Conservation (phyloP, 1,139 yeast species). For the Candida buenavistaensis region DNA sequence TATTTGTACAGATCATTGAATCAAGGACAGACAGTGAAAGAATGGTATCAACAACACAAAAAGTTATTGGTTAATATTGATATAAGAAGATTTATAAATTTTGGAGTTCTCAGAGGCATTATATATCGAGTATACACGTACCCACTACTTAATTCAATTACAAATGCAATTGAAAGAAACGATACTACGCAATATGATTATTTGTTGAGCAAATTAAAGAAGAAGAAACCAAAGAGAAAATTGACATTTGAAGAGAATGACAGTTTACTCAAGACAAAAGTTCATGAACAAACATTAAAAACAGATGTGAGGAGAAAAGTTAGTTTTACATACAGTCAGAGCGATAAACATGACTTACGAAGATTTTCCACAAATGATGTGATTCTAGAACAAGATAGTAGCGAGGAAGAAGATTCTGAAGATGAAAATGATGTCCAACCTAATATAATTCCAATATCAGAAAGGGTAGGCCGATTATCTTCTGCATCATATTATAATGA, state of each 20-base stretch:
- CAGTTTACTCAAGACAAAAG: slow-evolving; percentile 25
- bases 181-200: slow-evolving; percentile 30
- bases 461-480: slow-evolving; percentile 9
- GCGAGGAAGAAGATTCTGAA: slow-evolving; percentile 20
- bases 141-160: slow-evolving; percentile 55
- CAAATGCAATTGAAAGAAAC: slow-evolving; percentile 34
- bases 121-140: slow-evolving; percentile 79
- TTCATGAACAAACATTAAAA: slow-evolving; percentile 29
- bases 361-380: slow-evolving; percentile 12
- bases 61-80: slow-evolving; percentile 65
- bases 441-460: slow-evolving; percentile 7
- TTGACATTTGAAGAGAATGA: slow-evolving; percentile 11
- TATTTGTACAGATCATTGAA: slow-evolving; percentile 74
- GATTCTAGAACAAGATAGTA: slow-evolving; percentile 18
- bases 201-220: slow-evolving; percentile 24
- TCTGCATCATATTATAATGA: slow-evolving; percentile 12
- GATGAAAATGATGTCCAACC: slow-evolving; percentile 9
- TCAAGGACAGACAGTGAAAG: slow-evolving; percentile 75
- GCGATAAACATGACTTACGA: slow-evolving; percentile 6
- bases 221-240: slow-evolving; percentile 11
- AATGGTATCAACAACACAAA: slow-evolving; percentile 74
- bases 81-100: slow-evolving; percentile 77
- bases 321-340: slow-evolving; percentile 30
- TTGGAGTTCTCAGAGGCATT: slow-evolving; percentile 80
- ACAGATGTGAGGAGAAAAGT: slow-evolving; percentile 29